These are phyloP conservation scores for Colletotrichum salicis DNA, from an alignment of 2,329 filamentous ascomycete species.

Conservation along the genomic window DNA sequence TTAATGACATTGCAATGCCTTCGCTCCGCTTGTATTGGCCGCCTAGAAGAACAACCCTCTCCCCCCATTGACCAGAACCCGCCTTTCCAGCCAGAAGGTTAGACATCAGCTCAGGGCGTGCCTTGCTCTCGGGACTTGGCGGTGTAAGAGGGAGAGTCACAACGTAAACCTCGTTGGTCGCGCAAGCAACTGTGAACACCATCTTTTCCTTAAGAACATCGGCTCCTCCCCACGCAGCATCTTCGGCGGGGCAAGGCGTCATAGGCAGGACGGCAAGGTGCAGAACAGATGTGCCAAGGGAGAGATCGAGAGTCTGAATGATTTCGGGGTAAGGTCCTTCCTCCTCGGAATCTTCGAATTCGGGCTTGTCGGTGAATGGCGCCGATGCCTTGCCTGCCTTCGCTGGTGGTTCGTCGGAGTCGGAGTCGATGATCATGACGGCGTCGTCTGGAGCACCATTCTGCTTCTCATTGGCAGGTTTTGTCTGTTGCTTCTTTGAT, in stretches of 20 bases:
- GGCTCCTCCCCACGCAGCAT: conserved; percentile 58
- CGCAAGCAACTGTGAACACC: conserved; percentile 70
- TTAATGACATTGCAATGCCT: conserved; percentile 65
- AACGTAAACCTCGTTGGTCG: conserved; percentile 66
- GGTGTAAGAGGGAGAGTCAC: conserved; percentile 70
- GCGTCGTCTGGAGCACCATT: conserved; percentile 64
- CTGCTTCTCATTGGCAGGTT: conserved; percentile 53
- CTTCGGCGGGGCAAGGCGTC: conserved; percentile 58
- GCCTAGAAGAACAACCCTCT: conserved; percentile 63
- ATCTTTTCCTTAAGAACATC: conserved; percentile 66
- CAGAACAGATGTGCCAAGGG: conserved; percentile 65
- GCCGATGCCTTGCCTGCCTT: conserved; percentile 43
- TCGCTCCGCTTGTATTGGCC: conserved; percentile 65
- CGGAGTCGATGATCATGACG: conserved; percentile 72
- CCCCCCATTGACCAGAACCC: conserved; percentile 72
- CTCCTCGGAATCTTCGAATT: conserved; percentile 66
- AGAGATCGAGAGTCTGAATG: conserved; percentile 70
- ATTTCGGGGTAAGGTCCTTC: conserved; percentile 62
- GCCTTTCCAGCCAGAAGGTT: conserved; percentile 64
- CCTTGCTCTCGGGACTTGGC: conserved; percentile 69
- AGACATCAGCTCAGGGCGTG: conserved; percentile 61
- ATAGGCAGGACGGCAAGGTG: conserved; percentile 68
- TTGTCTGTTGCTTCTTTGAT: conserved; percentile 45
- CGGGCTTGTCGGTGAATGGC: conserved; percentile 62
- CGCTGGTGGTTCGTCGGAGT: conserved; percentile 62